Evolutionary conservation across 1,284 basidiomycete species (phyloP).

Genomic region (Termitomyces sp.): DNA sequence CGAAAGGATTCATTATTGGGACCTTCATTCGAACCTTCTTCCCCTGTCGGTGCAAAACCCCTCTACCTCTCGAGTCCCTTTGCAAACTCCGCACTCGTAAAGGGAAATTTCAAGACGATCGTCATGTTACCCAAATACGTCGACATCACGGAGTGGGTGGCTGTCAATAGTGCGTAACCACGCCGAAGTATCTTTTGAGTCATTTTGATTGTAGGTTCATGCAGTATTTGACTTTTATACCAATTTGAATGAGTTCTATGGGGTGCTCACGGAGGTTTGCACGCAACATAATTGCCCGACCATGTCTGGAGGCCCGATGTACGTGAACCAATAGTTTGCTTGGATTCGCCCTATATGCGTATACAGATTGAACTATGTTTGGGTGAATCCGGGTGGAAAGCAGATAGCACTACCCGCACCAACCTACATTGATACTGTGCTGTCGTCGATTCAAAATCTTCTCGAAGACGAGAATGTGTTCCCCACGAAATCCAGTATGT

Average conservation of each 20-base stretch:
- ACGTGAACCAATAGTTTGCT: slow-evolving; percentile 27
- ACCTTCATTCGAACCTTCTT: slow-evolving; percentile 42
- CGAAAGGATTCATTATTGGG: slow-evolving; percentile 26
- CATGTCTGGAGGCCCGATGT: slow-evolving; percentile 90
- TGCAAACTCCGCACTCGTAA: slow-evolving; percentile 92
- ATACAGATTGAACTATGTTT: slow-evolving; percentile 86
- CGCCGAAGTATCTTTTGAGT: background rate
- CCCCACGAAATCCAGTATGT: slow-evolving; percentile 89
- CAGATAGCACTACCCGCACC: slow-evolving; percentile 89
- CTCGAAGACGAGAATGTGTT: slow-evolving; percentile 93
- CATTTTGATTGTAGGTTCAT: background rate
- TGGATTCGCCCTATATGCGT: slow-evolving; percentile 1
- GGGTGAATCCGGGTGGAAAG: slow-evolving; percentile 92
- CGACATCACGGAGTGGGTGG: slow-evolving; percentile 97
- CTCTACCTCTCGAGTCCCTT: slow-evolving; percentile 93
- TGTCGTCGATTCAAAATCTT: slow-evolving; percentile 95
- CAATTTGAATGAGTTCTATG: slow-evolving; percentile 97
- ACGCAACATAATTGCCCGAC: slow-evolving; percentile 87
- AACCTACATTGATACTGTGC: slow-evolving; percentile 99
- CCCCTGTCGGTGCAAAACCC: slow-evolving; percentile 51
- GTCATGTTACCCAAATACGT: slow-evolving; percentile 95
- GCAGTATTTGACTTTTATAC: slow-evolving; percentile 93
- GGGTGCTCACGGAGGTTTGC: slow-evolving; percentile 90
- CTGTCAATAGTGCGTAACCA: slow-evolving; percentile 79
- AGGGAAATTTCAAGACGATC: slow-evolving; percentile 99